Evolutionary conservation across 2,329 filamentous ascomycete species (phyloP), one percentile per base, ranked within the genome.

Genomic region (Chaetomiaceae sp.): DNA sequence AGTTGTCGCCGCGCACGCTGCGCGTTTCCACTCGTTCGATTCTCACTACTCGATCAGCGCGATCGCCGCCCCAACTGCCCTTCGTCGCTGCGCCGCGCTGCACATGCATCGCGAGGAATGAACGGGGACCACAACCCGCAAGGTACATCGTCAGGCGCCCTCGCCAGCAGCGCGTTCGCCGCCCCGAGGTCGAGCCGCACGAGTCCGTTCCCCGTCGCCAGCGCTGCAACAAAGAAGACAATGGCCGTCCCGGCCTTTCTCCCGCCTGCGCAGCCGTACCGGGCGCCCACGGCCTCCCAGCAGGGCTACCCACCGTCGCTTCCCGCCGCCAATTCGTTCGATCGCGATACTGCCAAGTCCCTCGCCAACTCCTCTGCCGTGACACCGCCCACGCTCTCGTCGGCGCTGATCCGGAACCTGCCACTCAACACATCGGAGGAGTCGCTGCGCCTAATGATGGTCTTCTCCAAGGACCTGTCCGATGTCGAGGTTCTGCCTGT

Each of bases 381-480:
- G 46, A 60, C 65, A 14, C 53, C 64, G n/a, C 38, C 65, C 44
- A 40, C 67, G 38, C 60, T 64, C 42, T 62, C 67, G 56, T 58
- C 70, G 18, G 66, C 79, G 29, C 59, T 78, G 38, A 76, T 82
- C 49, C 74, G 74, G 42, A 69, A 72, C 52, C 67, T 83, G 11
- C 77, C 78, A 2, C 52, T 67, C 40, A 73, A 75, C 54, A 77
- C 73, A 3, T 72, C 73, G 1, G 72, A 78, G 41, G 72, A 79
- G 41, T 69, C 70, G 19, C 57, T 83, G 42, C 68, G 72, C 38
- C 62, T 77, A 24, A 81, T 82, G 76, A 67, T 78, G 27, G 67
- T 79, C 34, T 81, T 76, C 64, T 78, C 75, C 42, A 70, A 80
- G 54, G 76, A 81, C 30, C 64, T 79, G 11, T 59, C 70, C 30